Base-by-base conservation (phyloP, 2,329 filamentous ascomycete genomes). In the Leptographium galeiforme region DNA sequence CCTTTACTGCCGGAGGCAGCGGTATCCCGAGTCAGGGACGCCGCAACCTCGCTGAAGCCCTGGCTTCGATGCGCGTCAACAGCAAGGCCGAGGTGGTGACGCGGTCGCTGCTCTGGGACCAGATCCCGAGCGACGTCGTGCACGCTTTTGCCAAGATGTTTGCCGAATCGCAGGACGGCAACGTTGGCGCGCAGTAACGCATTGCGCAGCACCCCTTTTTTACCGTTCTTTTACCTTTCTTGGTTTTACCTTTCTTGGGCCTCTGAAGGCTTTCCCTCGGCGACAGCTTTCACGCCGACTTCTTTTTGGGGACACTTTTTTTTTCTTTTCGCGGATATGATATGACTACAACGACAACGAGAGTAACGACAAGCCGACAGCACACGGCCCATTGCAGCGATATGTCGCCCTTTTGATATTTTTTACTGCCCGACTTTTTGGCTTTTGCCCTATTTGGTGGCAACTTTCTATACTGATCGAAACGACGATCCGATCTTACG, bases 71-170 rank as follows among this genome's bases (percentile, higher is more conserved):
- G 81, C 83, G 88, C 60, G 79, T 77, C 61, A 75, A 76, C 62
- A 79, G 76, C 63, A 88, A 88, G 69, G 87, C 90, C 54, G 89
- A 96, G 63, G 87, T 96, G 44, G 95, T 95, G 71, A 94, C 90
- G 38, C 81, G 91, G 55, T 95, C 89, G 57, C 77, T 97, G 57
- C 81, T 97, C 55, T 95, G 89, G 88, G 89, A 96, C 64, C 87
- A 90, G 68, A 90, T 97, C 61, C 90, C 93, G 14, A 79, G 82
- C 61, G 89, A 97, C 59, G 89, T 97, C 49, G 89, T 98, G 52
- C 82, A 84, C 61, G 89, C 91, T 66, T 97, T 97, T 73, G 87
- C 87, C 63, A 87, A 88, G 69, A 89, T 95, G 79, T 86, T 95
- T 61, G 81, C 85, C 59, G 86, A 93, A 64, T 84, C 78, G 69